Evolutionary conservation across 1,284 basidiomycete genomes (phyloP).

Genomic region (Apiotrichum siamense): DNA sequence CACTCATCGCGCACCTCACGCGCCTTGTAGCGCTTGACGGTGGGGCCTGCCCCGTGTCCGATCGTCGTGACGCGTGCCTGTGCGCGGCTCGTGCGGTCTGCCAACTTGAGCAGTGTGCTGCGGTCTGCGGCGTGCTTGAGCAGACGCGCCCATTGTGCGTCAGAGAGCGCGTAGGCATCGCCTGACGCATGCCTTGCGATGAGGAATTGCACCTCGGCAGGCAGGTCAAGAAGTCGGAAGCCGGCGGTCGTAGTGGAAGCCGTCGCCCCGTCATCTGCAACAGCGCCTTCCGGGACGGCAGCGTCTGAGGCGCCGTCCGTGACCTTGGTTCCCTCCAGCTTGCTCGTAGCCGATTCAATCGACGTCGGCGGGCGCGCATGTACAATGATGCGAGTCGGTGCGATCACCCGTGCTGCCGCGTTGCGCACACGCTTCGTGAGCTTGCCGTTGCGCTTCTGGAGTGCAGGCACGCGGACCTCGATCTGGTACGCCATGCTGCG

Average conservation of each 20-base stretch:
- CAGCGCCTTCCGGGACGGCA: neutral
- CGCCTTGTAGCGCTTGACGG: slow-evolving; percentile 9
- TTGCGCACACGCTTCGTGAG: slow-evolving; percentile 25
- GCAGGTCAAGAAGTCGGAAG: slow-evolving; percentile 37
- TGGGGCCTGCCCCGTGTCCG: neutral
- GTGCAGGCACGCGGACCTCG: slow-evolving; percentile 21
- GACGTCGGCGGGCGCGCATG: slow-evolving; percentile 22
- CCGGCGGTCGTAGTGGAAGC: too few relatives aligned
- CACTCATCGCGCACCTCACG: slow-evolving; percentile 27
- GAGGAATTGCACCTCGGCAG: slow-evolving; percentile 32
- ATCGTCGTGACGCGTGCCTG: slow-evolving; percentile 1
- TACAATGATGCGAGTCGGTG: slow-evolving; percentile 33
- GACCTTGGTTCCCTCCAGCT: slow-evolving; percentile 15
- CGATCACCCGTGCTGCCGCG: slow-evolving; percentile 23
- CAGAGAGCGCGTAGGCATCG: slow-evolving; percentile 33
- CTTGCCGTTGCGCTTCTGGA: slow-evolving; percentile 35
- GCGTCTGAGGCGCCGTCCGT: neutral
- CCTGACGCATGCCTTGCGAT: slow-evolving; percentile 30
- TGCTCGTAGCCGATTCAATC: slow-evolving; percentile 19
- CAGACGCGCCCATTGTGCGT: slow-evolving; percentile 31
- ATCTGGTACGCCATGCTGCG: slow-evolving; percentile 19
- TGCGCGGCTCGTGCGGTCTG: slow-evolving; percentile 3
- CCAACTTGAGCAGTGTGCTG: slow-evolving; percentile 12
- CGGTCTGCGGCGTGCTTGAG: slow-evolving; percentile 25
- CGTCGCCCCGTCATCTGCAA: neutral